A percentile compares a stretch with the other conserved stretches of the same genome.
Conservation (phyloP, 331 rosid species). For the Arachis monticola region DNA sequence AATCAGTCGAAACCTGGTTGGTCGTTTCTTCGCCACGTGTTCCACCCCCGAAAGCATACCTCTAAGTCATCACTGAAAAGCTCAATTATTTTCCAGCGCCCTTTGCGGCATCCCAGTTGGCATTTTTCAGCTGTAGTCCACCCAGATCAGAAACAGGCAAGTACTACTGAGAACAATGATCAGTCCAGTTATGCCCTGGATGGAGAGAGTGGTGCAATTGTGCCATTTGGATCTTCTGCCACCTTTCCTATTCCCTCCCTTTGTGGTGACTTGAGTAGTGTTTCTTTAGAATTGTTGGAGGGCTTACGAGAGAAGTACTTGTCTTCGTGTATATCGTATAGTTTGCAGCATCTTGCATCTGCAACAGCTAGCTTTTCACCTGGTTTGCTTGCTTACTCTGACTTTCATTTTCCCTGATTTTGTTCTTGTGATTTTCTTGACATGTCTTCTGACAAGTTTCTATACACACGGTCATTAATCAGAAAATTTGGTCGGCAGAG, state of each 20-base stretch:
- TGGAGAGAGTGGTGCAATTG: constrained; percentile 70
- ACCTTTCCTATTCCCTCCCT: constrained; percentile 43
- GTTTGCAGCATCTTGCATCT: constrained; percentile 70
- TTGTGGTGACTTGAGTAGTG: constrained; percentile 42
- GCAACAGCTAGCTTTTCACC: constrained; percentile 72
- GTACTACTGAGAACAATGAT: constrained; percentile 40
- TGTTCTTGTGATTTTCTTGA: constrained; percentile 20
- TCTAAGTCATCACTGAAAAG: constrained; percentile 49
- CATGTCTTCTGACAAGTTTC: constrained; percentile 42
- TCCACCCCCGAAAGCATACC: constrained; percentile 54
- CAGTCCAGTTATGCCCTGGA: constrained; percentile 49
- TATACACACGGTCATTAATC: constrained; percentile 35
- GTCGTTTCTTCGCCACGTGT: constrained; percentile 63
- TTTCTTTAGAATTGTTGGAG: constrained; percentile 65
- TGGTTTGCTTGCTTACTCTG: constrained; percentile 46
- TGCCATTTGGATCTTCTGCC: constrained; percentile 55
- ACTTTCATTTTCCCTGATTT: constrained; percentile 30
- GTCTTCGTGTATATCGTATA: constrained; percentile 64
- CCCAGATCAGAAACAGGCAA: constrained; percentile 73
- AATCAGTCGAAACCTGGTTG: constrained; percentile 66
- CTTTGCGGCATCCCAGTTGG: constrained; percentile 45
- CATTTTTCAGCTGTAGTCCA: constrained; percentile 72
- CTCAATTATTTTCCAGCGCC: constrained; percentile 48
- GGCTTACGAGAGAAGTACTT: constrained; percentile 67
- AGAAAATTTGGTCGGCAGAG: constrained; percentile 83